Percentiles rank a stretch among this genome's conserved stretches.
Evolutionary conservation across 73 alveolate species (phyloP).

Genomic region (Uronychia setigera): DNA sequence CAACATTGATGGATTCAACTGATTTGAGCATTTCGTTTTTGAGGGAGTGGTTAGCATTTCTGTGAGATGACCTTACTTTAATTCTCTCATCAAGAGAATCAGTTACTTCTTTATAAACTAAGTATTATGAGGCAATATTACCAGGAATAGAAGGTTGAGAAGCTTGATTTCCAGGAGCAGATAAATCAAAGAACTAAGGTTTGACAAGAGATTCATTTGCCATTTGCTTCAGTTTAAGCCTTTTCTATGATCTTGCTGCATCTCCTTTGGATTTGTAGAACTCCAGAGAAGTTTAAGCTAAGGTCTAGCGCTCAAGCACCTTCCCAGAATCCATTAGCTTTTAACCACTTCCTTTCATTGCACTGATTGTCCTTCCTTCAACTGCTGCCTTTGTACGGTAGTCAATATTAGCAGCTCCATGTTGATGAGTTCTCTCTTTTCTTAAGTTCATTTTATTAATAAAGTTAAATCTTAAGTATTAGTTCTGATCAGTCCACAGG

Average conservation of each 20-base stretch:
- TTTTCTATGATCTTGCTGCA: neutral
- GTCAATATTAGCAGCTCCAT: conserved; percentile 83
- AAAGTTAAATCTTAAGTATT: too few species aligned
- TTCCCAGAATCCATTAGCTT: too few species aligned
- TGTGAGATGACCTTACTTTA: neutral
- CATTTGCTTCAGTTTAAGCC: neutral
- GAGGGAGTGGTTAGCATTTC: neutral
- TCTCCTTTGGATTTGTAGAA: neutral
- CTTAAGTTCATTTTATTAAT: conserved; percentile 86
- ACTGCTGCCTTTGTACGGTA: conserved; percentile 84
- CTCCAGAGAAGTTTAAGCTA: too few species aligned
- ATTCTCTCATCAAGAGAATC: neutral
- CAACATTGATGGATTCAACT: neutral
- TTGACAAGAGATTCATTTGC: neutral
- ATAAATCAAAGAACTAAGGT: neutral
- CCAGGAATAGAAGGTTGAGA: neutral
- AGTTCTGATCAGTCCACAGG: too few species aligned
- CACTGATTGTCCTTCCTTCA: too few species aligned
- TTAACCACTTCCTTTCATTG: too few species aligned
- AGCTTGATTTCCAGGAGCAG: neutral
- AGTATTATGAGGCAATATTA: neutral
- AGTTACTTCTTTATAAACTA: too few species aligned
- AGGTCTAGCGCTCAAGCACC: too few species aligned
- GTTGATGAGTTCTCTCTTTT: conserved; percentile 74
- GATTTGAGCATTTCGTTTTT: neutral